Base-by-base conservation (phyloP, 2,329 filamentous ascomycete species). In the Amauroascus verrucosus region DNA sequence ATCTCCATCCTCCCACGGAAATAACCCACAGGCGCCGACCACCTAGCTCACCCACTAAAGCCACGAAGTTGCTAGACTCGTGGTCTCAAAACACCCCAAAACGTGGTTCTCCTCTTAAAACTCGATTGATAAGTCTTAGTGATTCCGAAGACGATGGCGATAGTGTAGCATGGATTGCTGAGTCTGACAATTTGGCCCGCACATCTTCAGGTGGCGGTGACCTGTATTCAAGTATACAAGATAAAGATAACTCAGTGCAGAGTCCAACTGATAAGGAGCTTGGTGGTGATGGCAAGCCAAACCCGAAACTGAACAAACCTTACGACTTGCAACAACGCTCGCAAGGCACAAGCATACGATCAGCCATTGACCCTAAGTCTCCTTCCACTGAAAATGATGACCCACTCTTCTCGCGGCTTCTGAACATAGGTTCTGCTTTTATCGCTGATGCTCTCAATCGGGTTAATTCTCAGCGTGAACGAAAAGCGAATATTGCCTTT, bases 401-500 rank as follows among this genome's bases (percentile, higher is more conserved):
- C 50, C 49, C 60, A 2, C 56, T 61, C 35, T 55, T 69, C 14
- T 48, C 60, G 14, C 63, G 63, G 16, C 68, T 72, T 53, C 50
- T 72, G 18, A 55, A 54, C n/a, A 58, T 68, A n/a, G 53, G 64
- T 18, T 50, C 54, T 6, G 54, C 58, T 11, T 59, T 58, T 8
- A 56, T 71, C n/a, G 61, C 63, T 6, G 48, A 56, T 24, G 56
- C 62, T 14, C 61, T 69, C 44, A 56, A 61, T 22, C 60, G 55
- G n/a, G 54, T 72, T 30, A 62, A 65, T 44, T 46, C 56, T 38
- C 67, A 62, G 2, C 58, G 67, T 24, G 59, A 65, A 33, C 63
- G 59, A 28, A 70, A 71, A 50, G 67, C 71, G 1, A 64, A 70
- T 43, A 56, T 65, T 32, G 64, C 71, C 13, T 70, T 69, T 51